phyloP scores from a whole-genome alignment of 1,284 basidiomycete genomes.

The Flammula alnicola region DNA sequence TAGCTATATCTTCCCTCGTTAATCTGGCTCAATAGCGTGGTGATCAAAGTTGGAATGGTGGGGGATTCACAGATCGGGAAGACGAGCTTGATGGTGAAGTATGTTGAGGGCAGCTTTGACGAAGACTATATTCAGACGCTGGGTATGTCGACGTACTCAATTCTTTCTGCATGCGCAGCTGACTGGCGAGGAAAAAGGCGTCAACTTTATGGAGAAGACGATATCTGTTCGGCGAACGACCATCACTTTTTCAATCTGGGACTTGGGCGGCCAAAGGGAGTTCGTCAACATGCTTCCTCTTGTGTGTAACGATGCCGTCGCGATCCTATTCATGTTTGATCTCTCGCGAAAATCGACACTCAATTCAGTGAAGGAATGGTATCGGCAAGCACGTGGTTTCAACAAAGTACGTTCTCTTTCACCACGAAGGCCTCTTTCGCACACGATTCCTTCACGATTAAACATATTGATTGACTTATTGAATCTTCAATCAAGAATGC shows the following conservation, averaged over 20 bases:
- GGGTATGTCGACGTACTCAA: slow-evolving; percentile 53
- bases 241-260: slow-evolving; percentile 99
- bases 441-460: not conserved
- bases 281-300: slow-evolving; percentile 99
- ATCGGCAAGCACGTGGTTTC: slow-evolving; percentile 96
- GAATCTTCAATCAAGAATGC: slow-evolving; percentile 68
- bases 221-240: slow-evolving; percentile 97
- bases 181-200: slow-evolving; percentile 61
- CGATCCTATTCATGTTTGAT: slow-evolving; percentile 99
- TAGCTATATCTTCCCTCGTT: no score
- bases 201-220: slow-evolving; percentile 99
- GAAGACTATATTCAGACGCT: slow-evolving; percentile 99
- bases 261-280: slow-evolving; percentile 95
- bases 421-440: not conserved
- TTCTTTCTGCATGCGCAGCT: not conserved
- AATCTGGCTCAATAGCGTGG: slow-evolving; percentile 61
- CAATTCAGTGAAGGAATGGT: slow-evolving; percentile 99
- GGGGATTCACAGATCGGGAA: slow-evolving; percentile 99
- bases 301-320: slow-evolving; percentile 98
- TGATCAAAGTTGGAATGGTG: slow-evolving; percentile 98
- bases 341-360: slow-evolving; percentile 95
- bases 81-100: slow-evolving; percentile 98
- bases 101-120: slow-evolving; percentile 96
- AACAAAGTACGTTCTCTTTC: slow-evolving; percentile 74
- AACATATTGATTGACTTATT: slow-evolving; percentile 1